A percentile compares a stretch with the other conserved stretches of the same genome.
phyloP scores from a whole-genome alignment of 176 grass and related monocot species.

The Cenchrus purpureus region DNA sequence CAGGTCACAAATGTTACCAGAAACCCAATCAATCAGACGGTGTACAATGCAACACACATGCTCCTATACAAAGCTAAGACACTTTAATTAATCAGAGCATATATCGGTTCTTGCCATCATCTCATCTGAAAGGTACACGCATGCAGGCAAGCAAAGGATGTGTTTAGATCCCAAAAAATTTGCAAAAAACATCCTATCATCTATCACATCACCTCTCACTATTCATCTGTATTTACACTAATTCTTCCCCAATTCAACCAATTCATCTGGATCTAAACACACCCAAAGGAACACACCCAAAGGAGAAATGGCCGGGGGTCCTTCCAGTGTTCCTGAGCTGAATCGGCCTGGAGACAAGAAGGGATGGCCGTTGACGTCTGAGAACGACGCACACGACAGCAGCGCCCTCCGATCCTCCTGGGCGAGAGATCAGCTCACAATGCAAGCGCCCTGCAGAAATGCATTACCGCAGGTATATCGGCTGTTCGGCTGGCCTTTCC shows the following conservation, averaged over 20 bases:
- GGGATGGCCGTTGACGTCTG: slow-evolving; percentile 26
- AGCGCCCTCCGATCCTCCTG: background rate
- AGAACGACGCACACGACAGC: slow-evolving; percentile 28
- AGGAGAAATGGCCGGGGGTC: background rate
- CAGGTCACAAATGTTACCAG: background rate
- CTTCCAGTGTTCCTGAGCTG: background rate
- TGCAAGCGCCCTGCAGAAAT: too few species aligned
- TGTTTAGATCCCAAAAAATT: too few species aligned
- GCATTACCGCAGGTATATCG: too few species aligned
- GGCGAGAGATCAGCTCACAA: too few species aligned
- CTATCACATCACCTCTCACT: too few species aligned
- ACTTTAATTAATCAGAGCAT: background rate
- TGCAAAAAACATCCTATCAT: too few species aligned
- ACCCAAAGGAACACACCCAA: too few species aligned
- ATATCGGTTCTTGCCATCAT: too few species aligned
- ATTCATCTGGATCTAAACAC: too few species aligned
- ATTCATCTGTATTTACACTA: too few species aligned
- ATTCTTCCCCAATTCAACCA: too few species aligned
- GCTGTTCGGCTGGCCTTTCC: too few species aligned
- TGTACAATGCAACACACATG: background rate
- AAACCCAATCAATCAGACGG: background rate
- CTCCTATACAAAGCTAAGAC: background rate
- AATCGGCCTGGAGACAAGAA: background rate
- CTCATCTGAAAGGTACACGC: background rate
- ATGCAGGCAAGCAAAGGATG: background rate